Evolutionary conservation across 352 stramenopile genomes (phyloP), one percentile per base, ranked within the genome.

Genomic region (Globisporangium cystogenes): DNA sequence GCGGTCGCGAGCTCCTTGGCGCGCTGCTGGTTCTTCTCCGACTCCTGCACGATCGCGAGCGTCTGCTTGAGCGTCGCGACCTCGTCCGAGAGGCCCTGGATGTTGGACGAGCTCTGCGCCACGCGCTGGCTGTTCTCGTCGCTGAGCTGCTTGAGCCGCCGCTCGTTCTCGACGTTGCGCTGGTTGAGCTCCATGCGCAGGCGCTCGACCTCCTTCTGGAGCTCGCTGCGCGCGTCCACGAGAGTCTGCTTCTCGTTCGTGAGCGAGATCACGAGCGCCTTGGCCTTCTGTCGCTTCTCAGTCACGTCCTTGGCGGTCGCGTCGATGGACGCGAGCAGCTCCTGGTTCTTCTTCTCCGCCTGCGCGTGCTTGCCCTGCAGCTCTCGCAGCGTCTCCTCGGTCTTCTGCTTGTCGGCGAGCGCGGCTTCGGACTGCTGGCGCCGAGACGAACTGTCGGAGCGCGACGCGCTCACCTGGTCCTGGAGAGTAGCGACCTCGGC

Each of bases 121-220:
- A 74, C 49, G 26, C 75, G 77, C 24, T 83, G 74, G 45, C 67
- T 76, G 39, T 59, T 79, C 33, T 89, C 72, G 11, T 89, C 74
- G 3, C 74, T 65, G 48, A 86, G 55, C 49, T 85, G 64, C 56
- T 86, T 86, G 24, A 86, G 39, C 7, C 76, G 74, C 21, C 76
- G 62, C 1, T 89, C 78, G 24, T 82, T 87, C 35, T 89, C 78
- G 20, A 86, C 74, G 62, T 89, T 87, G 40, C 74, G 76, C 43
- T 87, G 75, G 48, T 89, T 89, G 18, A 89, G 64, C 51, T 89
- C 78, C 75, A 86, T 89, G 20, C 78, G 72, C 21, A 89, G 36
- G n/a, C 78, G 69, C 40, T 89, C 76, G 2, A 89, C 74, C 41
- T 89, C 78, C 39, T 77, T 82, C 43, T 86, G 75, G 3, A 86